phyloP scores from a whole-genome alignment of 2,329 filamentous ascomycete species.

The Penicillium nordicum region DNA sequence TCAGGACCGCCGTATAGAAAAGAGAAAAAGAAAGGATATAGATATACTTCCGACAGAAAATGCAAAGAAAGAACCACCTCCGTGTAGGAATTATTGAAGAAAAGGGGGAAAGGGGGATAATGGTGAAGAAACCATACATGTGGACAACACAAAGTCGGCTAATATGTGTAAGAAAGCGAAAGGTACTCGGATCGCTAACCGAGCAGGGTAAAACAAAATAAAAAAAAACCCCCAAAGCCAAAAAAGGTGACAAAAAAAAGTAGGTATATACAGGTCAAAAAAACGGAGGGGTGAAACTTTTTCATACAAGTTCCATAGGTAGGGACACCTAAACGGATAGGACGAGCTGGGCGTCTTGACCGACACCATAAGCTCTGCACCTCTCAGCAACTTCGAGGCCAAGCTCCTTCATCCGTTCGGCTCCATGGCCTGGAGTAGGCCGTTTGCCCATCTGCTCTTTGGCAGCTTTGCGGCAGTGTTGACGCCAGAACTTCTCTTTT shows the following conservation, averaged over 20 bases:
- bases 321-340: slow-evolving; percentile 59
- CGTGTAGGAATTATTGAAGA: slow-evolving; percentile 17
- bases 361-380: slow-evolving; percentile 62
- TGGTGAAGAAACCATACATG: slow-evolving; percentile 15
- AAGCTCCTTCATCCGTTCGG: slow-evolving; percentile 88
- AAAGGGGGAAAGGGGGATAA: slow-evolving; percentile 10
- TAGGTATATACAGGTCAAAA: slow-evolving; percentile 25
- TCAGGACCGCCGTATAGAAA: slow-evolving; percentile 12
- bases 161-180: slow-evolving; percentile 29
- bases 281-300: slow-evolving; percentile 19
- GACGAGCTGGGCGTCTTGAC: slow-evolving; percentile 59
- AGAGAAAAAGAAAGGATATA: slow-evolving; percentile 15
- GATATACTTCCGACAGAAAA: slow-evolving; percentile 16
- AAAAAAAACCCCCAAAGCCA: background rate
- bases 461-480: slow-evolving; percentile 78
- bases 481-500: slow-evolving; percentile 87
- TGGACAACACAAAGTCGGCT: slow-evolving; percentile 25
- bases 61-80: slow-evolving; percentile 18
- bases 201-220: slow-evolving; percentile 7
- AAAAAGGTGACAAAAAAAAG: background rate
- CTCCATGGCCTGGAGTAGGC: slow-evolving; percentile 77
- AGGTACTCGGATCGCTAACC: slow-evolving; percentile 23
- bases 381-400: slow-evolving; percentile 86
- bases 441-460: slow-evolving; percentile 61
- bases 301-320: slow-evolving; percentile 14